Evolutionary conservation across 768 basidiomycete genomes (phyloP).

Genomic region (Melanogaster broomeanus): DNA sequence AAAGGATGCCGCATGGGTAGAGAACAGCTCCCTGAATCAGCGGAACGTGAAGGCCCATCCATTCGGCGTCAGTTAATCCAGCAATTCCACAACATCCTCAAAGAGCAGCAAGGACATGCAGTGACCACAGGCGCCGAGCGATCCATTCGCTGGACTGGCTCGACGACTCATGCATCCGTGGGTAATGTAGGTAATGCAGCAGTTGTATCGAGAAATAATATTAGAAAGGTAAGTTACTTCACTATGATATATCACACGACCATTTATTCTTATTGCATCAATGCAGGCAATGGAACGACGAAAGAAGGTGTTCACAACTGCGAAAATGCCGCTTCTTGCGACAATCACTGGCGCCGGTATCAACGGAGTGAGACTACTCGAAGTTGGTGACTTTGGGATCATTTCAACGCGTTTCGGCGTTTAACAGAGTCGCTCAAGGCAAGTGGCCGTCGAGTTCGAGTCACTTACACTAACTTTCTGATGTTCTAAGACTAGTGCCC

Average conservation of each 20-base stretch:
- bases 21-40: neutral
- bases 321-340: slow-evolving; percentile 1
- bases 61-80: slow-evolving; percentile 2
- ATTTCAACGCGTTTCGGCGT: no score
- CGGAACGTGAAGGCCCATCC: neutral
- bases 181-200: slow-evolving; percentile 25
- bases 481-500: no score
- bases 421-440: no score
- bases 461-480: no score
- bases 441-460: no score
- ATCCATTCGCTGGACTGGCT: slow-evolving; percentile 2
- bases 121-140: neutral
- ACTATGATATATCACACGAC: neutral
- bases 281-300: slow-evolving; percentile 8
- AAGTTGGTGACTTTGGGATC: slow-evolving; percentile 6
- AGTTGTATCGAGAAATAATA: slow-evolving; percentile 4
- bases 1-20: neutral
- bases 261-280: neutral
- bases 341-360: slow-evolving; percentile 8
- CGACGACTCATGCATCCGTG: neutral
- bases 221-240: slow-evolving; percentile 1
- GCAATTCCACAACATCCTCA: slow-evolving; percentile 2
- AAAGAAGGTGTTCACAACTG: slow-evolving; percentile 6
- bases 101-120: slow-evolving; percentile 5
- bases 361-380: slow-evolving; percentile 2